These are phyloP conservation scores for Monosporozyma siamensis DNA, from an alignment of 805 yeast species.

Conservation along the genomic window DNA sequence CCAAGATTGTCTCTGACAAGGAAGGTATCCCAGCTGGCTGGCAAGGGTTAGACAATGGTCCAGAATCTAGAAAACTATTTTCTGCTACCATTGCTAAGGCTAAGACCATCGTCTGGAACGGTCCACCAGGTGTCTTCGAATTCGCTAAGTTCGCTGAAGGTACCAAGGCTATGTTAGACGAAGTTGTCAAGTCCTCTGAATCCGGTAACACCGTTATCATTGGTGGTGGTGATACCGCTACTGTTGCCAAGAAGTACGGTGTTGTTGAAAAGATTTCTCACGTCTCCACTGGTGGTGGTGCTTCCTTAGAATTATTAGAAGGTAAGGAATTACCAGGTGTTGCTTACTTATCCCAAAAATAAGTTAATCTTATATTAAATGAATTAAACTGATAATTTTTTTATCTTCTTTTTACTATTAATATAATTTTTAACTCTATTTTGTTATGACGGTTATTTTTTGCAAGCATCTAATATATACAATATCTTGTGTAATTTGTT, in stretches of 20 bases:
- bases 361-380: no score
- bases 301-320: slow-evolving; percentile 95
- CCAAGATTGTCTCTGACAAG: slow-evolving; percentile 75
- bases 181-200: slow-evolving; percentile 76
- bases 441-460: no score
- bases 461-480: no score
- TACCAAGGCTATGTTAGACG: slow-evolving; percentile 84
- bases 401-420: no score
- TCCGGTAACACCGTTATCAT: slow-evolving; percentile 92
- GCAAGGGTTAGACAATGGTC: slow-evolving; percentile 97
- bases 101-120: slow-evolving; percentile 99
- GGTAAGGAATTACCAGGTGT: slow-evolving; percentile 99
- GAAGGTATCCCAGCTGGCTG: slow-evolving; percentile 92
- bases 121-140: slow-evolving; percentile 99
- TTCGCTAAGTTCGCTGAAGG: slow-evolving; percentile 87
- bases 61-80: slow-evolving; percentile 74
- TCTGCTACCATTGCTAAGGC: slow-evolving; percentile 80
- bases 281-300: slow-evolving; percentile 99
- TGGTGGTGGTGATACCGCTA: slow-evolving; percentile 99
- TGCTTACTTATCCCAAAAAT: slow-evolving; percentile 79
- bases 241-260: slow-evolving; percentile 97
- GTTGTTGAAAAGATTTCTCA: slow-evolving; percentile 94
- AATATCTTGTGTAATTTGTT: no score
- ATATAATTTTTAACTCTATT: no score
- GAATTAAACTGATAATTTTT: no score